Conservation (phyloP, 1,284 basidiomycete species). For the Tilletia walkeri region DNA sequence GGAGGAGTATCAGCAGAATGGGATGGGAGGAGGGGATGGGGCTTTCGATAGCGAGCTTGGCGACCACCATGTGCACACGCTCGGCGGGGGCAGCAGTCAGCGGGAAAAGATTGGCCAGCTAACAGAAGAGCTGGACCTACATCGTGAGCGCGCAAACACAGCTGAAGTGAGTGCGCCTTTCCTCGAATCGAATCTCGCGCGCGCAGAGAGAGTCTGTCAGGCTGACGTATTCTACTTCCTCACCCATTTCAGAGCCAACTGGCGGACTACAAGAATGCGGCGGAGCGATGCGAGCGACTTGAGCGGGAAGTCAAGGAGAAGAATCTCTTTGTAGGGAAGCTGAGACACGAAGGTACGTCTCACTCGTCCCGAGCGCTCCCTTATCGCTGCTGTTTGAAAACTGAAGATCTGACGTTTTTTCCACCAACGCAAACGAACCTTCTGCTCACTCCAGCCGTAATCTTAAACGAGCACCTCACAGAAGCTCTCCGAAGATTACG, state of each 20-base stretch:
- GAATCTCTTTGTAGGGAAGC: constrained; percentile 81
- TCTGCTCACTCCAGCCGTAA: constrained; percentile 21
- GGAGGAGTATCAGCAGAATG: constrained; percentile 79
- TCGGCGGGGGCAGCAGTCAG: constrained; percentile 65
- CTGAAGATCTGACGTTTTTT: not conserved
- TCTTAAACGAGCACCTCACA: constrained; percentile 95
- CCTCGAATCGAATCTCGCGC: too few species aligned
- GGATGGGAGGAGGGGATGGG: not conserved
- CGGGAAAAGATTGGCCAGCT: constrained; percentile 71
- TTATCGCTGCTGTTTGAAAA: too few species aligned
- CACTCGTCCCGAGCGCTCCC: not conserved
- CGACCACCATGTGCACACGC: constrained; percentile 66
- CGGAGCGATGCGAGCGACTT: constrained; percentile 67
- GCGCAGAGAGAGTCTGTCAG: too few species aligned
- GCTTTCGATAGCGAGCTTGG: constrained; percentile 59
- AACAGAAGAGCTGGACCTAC: constrained; percentile 75
- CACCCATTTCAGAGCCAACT: constrained; percentile 56
- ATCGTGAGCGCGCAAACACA: constrained; percentile 76
- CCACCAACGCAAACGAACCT: not conserved
- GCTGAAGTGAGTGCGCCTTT: constrained; percentile 68
- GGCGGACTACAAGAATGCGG: constrained; percentile 71
- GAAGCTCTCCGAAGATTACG: constrained; percentile 91
- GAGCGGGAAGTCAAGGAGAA: constrained; percentile 94
- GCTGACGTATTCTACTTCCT: too few species aligned
- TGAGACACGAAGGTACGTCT: constrained; percentile 81